Evolutionary conservation across 1,284 basidiomycete species (phyloP).

Genomic region (Fomitopsis pinicola): DNA sequence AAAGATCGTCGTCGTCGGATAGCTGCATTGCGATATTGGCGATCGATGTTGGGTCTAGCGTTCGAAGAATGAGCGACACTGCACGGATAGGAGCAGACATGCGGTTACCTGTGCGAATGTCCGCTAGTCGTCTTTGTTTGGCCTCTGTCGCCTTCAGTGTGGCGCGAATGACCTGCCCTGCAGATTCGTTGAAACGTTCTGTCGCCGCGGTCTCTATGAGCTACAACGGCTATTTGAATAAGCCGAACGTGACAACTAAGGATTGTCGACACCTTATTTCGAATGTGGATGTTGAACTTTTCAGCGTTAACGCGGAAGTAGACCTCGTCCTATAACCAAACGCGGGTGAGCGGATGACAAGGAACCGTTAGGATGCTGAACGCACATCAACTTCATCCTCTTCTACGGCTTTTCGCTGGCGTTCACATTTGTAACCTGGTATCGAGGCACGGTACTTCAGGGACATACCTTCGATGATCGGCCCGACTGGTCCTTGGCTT

Average conservation of each 20-base stretch:
- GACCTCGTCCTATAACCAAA: conserved; percentile 52
- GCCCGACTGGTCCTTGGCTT: conserved; percentile 45
- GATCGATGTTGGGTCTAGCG: conserved; percentile 57
- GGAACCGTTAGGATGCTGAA: neutral
- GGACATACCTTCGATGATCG: conserved; percentile 47
- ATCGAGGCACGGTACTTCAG: neutral
- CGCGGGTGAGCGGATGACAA: neutral
- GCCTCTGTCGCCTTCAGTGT: conserved; percentile 66
- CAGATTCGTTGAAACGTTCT: conserved; percentile 75
- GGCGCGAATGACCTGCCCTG: conserved; percentile 69
- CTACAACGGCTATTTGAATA: conserved; percentile 33
- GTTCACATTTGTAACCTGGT: neutral
- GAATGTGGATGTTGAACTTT: conserved; percentile 83
- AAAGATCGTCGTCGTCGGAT: conserved; percentile 54
- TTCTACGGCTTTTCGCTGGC: conserved; percentile 53
- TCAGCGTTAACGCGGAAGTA: conserved; percentile 88
- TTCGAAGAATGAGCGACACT: conserved; percentile 1
- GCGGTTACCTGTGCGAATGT: conserved; percentile 56
- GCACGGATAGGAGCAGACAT: neutral
- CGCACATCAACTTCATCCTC: conserved; percentile 66
- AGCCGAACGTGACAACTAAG: neutral
- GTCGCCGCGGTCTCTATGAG: conserved; percentile 71
- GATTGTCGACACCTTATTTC: conserved; percentile 67
- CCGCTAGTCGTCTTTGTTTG: conserved; percentile 56
- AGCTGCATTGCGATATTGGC: conserved; percentile 58